Percentiles rank a stretch among this genome's conserved stretches.
These are phyloP conservation scores for Annona squamosa DNA, from an alignment of 164 flowering plant species.

Conservation along the genomic window DNA sequence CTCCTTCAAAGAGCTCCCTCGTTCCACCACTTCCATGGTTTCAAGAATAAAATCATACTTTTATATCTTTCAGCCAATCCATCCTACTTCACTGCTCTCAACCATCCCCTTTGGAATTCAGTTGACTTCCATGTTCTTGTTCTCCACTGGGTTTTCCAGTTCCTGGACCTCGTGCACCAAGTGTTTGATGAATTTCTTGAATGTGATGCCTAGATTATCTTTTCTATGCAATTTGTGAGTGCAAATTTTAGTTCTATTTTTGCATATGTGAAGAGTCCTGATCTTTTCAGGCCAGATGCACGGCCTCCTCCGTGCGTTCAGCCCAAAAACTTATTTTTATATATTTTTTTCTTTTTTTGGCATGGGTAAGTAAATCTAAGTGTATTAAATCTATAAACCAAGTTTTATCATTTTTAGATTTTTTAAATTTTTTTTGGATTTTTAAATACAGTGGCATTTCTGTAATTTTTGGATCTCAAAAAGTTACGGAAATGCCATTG, in stretches of 20 bases:
- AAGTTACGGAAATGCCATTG: too few relatives aligned
- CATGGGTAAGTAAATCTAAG: too few relatives aligned
- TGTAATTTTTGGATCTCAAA: too few relatives aligned
- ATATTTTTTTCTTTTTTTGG: too few relatives aligned
- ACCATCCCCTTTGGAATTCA: not conserved
- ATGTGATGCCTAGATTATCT: not conserved
- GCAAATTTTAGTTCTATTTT: not conserved
- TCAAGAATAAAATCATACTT: not conserved
- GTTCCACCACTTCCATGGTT: conserved; percentile 2
- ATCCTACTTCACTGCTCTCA: not conserved
- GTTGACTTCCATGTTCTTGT: not conserved
- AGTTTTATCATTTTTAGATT: too few relatives aligned
- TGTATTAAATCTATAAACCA: too few relatives aligned
- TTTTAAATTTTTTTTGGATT: too few relatives aligned
- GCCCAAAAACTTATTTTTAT: too few relatives aligned
- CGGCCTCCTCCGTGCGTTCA: too few relatives aligned
- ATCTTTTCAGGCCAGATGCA: too few relatives aligned
- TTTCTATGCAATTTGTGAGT: not conserved
- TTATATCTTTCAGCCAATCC: not conserved
- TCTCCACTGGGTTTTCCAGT: not conserved
- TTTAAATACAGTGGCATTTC: too few relatives aligned
- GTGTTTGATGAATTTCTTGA: not conserved
- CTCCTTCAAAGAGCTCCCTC: conserved; percentile 6
- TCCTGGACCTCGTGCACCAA: not conserved
- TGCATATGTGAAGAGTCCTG: not conserved